Evolutionary conservation across 306 rosid species (phyloP).

Genomic region (Lathyrus aphaca): DNA sequence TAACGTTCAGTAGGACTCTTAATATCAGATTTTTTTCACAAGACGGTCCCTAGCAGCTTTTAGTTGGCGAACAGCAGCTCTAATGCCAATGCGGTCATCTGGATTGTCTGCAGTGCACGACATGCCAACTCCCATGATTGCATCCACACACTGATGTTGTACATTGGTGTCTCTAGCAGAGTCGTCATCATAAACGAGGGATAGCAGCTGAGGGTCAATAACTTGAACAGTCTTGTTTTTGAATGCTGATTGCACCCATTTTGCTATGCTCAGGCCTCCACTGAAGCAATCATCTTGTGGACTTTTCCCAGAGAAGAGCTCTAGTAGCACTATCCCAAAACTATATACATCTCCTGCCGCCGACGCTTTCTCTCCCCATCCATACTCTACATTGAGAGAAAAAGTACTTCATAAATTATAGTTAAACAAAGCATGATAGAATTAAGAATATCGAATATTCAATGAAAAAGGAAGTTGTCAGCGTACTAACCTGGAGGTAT

Average conservation of each 20-base stretch:
- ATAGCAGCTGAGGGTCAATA: constrained; percentile 50
- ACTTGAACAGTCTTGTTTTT: constrained; percentile 45
- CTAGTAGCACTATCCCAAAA: constrained; percentile 66
- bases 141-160: constrained; percentile 42
- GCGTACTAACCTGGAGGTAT: constrained; percentile 73
- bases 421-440: constrained; percentile 15
- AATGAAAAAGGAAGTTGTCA: background rate
- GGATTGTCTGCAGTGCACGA: constrained; percentile 55
- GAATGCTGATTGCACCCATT: constrained; percentile 59
- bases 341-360: constrained; percentile 80
- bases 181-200: constrained; percentile 29
- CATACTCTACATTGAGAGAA: constrained; percentile 57
- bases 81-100: constrained; percentile 57
- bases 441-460: background rate
- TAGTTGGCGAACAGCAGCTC: constrained; percentile 52
- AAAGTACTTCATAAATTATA: background rate
- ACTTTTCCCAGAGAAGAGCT: constrained; percentile 61
- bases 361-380: constrained; percentile 61
- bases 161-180: constrained; percentile 28
- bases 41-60: constrained; percentile 49
- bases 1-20: background rate
- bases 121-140: constrained; percentile 54
- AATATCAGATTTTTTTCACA: constrained; percentile 5
- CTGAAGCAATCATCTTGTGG: constrained; percentile 62
- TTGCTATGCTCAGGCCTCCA: constrained; percentile 51